Base-by-base conservation (phyloP, 495 filamentous ascomycete genomes). In the Hyaloscypha bicolor region DNA sequence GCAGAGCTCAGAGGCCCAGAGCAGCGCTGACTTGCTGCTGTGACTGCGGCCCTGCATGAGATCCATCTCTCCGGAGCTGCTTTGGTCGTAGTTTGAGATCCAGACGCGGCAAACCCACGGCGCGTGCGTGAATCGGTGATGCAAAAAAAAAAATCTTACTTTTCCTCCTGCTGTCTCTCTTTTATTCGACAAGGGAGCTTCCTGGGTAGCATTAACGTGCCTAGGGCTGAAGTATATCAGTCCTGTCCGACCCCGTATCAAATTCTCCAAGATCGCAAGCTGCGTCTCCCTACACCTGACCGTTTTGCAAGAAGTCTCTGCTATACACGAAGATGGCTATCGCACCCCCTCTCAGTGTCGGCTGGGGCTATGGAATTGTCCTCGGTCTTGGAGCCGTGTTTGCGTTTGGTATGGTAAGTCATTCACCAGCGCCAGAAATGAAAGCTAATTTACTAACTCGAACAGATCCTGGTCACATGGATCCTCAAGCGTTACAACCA, bases 401-500 rank as follows among this genome's bases (percentile, higher is more conserved):
- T 80, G 91, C 92, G 11, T 76, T 94, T 67, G 80, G 89, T 66
- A 93, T 93, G 92, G 91, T 93, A 72, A 83, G 80, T 52, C 33
- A n/a, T 21, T 64, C 42, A 1, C 56, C 1, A 4, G 25, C 48
- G 12, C 25, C 16, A 65, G 39, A 22, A 35, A 30, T 61, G 35
- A 37, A 11, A n/a, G 35, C n/a, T 16, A 51, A 19, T 35, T 70
- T 19, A 21, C 55, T 48, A n/a, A 42, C 22, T 37, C 31, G 5
- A 37, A 21, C 80, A 80, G 83, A 83, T 87, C 59, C 74, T 88
- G 56, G 91, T 91, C 31, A 96, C 92, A 11, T 93, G 88, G 82
- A 85, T 91, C 60, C 80, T 96, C 63, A 92, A 90, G 74, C 81
- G 91, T 73, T 97, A 97, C 75, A 94, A 97, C 76, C 84, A 93